A percentile compares a stretch with the other conserved stretches of the same genome.
These are phyloP conservation scores for Cryphonectria japonica DNA, from an alignment of 2,329 filamentous ascomycete species.

Conservation along the genomic window DNA sequence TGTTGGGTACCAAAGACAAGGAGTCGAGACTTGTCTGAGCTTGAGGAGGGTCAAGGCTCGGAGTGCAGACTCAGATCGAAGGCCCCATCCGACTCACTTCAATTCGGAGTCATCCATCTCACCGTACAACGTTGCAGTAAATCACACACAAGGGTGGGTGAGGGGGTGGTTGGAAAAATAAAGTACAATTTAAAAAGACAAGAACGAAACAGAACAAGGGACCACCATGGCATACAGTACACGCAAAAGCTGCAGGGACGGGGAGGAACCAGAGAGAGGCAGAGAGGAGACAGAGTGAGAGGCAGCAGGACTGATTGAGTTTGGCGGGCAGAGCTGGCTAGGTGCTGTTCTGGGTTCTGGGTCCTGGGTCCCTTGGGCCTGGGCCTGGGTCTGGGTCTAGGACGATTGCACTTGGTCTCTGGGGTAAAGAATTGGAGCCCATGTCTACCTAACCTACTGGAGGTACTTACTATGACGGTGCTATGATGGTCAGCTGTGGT, in stretches of 20 bases:
- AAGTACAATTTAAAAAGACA: background rate
- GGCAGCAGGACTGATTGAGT: background rate
- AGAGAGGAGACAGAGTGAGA: background rate
- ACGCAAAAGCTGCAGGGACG: background rate
- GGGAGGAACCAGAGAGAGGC: background rate
- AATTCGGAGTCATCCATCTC: slow-evolving; percentile 6
- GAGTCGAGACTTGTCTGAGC: background rate
- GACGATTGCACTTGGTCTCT: background rate
- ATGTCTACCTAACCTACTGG: background rate
- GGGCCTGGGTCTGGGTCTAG: background rate
- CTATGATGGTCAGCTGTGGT: background rate
- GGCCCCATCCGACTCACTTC: slow-evolving; percentile 1
- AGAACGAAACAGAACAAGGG: background rate
- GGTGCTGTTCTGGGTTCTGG: background rate
- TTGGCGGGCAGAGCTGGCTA: background rate
- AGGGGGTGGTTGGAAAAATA: background rate
- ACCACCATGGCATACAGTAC: background rate
- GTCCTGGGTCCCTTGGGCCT: background rate
- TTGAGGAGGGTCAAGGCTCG: slow-evolving; percentile 5
- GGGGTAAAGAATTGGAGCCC: background rate
- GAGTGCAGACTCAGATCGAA: background rate
- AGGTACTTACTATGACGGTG: too few relatives aligned
- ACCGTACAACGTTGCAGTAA: slow-evolving; percentile 7
- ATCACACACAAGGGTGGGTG: background rate
- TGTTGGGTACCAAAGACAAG: slow-evolving; percentile 3